A percentile compares a stretch with the other conserved stretches of the same genome.
These are phyloP conservation scores for Alternaria consortialis DNA, from an alignment of 2,329 filamentous ascomycete species.

Conservation along the genomic window DNA sequence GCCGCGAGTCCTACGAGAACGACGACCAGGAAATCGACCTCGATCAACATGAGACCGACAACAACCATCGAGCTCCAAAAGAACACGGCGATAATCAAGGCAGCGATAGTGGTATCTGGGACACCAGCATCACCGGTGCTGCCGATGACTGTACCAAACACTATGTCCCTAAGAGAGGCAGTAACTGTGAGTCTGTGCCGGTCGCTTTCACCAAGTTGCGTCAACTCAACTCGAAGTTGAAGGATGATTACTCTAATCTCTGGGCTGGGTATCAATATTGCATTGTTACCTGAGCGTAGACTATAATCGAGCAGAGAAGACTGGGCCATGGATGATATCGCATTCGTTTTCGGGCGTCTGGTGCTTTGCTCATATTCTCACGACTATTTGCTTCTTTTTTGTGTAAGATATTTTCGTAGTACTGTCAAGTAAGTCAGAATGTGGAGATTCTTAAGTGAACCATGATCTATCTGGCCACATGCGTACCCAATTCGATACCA, in stretches of 20 bases:
- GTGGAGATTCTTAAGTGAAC: no score
- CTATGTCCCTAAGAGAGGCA: conserved; percentile 43
- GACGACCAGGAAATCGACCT: background rate
- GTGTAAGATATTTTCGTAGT: background rate
- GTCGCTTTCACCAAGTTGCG: conserved; percentile 40
- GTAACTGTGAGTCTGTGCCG: conserved; percentile 44
- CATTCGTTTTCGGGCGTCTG: background rate
- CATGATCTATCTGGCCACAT: no score
- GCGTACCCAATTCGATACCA: no score
- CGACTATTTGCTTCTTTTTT: background rate
- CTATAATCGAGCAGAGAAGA: background rate
- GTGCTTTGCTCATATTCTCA: no score
- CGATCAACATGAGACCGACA: background rate
- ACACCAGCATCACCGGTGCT: conserved; percentile 22
- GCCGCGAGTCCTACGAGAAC: background rate
- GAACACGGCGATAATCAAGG: background rate
- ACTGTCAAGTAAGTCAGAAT: background rate
- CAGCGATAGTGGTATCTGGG: background rate
- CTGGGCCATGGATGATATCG: background rate
- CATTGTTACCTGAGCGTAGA: conserved; percentile 17
- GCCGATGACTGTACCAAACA: conserved; percentile 39
- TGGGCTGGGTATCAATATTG: conserved; percentile 52
- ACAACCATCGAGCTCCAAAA: background rate
- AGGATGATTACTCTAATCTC: conserved; percentile 48
- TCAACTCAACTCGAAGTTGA: conserved; percentile 43